Conservation (phyloP, 768 basidiomycete species). For the Agaricus blazei region DNA sequence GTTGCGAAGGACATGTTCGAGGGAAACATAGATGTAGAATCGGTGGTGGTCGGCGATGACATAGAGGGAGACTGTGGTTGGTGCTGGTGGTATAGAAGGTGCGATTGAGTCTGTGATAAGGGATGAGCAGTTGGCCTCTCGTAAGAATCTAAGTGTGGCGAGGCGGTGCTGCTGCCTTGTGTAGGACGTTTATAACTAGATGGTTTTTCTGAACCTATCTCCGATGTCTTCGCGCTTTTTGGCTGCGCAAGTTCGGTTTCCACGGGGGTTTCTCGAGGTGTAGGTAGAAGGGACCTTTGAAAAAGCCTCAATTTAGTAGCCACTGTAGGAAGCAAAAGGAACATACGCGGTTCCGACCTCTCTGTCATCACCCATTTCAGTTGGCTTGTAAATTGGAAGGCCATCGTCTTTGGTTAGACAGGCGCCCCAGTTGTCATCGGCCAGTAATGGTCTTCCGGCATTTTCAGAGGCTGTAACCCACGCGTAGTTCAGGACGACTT, state of each 20-base stretch:
- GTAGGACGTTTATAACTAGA: neutral
- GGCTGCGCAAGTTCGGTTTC: slow-evolving; percentile 15
- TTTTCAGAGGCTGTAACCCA: slow-evolving; percentile 50
- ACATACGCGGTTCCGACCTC: slow-evolving; percentile 45
- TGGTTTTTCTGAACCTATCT: neutral
- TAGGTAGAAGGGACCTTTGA: slow-evolving; percentile 56
- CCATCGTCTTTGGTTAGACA: slow-evolving; percentile 36
- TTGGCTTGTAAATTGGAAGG: slow-evolving; percentile 18
- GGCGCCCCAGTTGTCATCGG: slow-evolving; percentile 50
- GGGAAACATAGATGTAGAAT: slow-evolving; percentile 1
- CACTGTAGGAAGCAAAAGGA: slow-evolving; percentile 6
- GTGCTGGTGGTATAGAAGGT: neutral
- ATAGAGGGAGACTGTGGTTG: neutral
- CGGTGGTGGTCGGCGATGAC: neutral
- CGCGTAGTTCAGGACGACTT: slow-evolving; percentile 44
- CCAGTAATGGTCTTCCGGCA: slow-evolving; percentile 38
- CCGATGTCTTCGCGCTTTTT: neutral
- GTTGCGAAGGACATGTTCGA: neutral
- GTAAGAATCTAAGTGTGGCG: neutral
- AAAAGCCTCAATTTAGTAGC: slow-evolving; percentile 14
- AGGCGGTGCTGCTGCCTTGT: neutral
- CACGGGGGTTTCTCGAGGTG: slow-evolving; percentile 54
- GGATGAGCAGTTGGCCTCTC: neutral
- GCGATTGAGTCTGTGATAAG: neutral
- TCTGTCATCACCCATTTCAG: slow-evolving; percentile 31